phyloP scores from a whole-genome alignment of 257 asterid species.

The Schizonepeta tenuifolia region DNA sequence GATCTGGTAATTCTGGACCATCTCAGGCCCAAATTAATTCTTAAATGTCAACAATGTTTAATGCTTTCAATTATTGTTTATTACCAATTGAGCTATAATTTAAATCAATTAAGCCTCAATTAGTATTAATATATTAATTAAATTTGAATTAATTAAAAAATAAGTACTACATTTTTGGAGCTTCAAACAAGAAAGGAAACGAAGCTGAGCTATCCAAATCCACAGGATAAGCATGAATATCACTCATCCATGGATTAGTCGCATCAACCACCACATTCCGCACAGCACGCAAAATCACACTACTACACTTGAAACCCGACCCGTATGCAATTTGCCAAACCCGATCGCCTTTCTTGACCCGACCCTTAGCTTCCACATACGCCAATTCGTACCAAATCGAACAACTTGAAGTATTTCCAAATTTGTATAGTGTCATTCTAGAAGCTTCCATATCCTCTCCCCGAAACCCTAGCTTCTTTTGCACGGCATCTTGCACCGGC shows the following conservation, averaged over 20 bases:
- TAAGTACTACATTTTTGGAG: background rate
- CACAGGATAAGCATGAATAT: conserved; percentile 50
- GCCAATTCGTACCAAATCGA: conserved; percentile 66
- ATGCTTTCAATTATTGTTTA: too few relatives aligned
- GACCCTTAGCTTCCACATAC: conserved; percentile 59
- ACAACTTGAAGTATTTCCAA: conserved; percentile 68
- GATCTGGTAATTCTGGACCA: too few relatives aligned
- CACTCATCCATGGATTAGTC: conserved; percentile 55
- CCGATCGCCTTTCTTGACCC: conserved; percentile 53
- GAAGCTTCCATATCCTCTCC: conserved; percentile 64
- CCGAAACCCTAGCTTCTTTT: conserved; percentile 47
- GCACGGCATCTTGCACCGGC: conserved; percentile 56
- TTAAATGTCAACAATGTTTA: too few relatives aligned
- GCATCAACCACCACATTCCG: conserved; percentile 28
- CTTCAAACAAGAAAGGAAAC: background rate
- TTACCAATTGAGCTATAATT: too few relatives aligned
- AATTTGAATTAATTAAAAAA: too few relatives aligned
- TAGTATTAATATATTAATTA: too few relatives aligned
- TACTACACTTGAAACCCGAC: conserved; percentile 69
- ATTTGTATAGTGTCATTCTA: conserved; percentile 58
- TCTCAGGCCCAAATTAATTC: too few relatives aligned
- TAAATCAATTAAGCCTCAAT: too few relatives aligned
- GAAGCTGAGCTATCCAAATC: background rate
- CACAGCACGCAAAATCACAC: conserved; percentile 54
- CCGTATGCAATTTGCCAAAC: conserved; percentile 72